phyloP scores from a whole-genome alignment of 768 basidiomycete genomes.

The Macrolepiota dolichaula region DNA sequence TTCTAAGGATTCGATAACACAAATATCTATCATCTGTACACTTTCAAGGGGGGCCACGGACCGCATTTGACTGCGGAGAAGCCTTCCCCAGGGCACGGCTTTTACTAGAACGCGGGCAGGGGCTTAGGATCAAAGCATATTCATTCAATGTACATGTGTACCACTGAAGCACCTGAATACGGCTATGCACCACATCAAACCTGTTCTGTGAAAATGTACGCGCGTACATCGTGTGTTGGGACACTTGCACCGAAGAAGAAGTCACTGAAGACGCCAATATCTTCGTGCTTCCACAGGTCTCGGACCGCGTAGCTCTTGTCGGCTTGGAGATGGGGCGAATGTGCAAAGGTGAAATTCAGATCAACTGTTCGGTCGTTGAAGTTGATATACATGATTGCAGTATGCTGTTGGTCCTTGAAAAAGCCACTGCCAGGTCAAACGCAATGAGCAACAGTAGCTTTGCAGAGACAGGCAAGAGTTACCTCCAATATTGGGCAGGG shows the following conservation, averaged over 20 bases:
- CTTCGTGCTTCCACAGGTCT: slow-evolving; percentile 26
- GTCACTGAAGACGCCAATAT: slow-evolving; percentile 20
- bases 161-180: not conserved
- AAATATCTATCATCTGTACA: not conserved
- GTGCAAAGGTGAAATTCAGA: slow-evolving; percentile 25
- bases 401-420: slow-evolving; percentile 23
- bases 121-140: not conserved
- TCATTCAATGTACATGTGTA: not conserved
- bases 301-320: slow-evolving; percentile 24
- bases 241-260: slow-evolving; percentile 26
- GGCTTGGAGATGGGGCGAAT: slow-evolving; percentile 23
- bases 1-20: not conserved
- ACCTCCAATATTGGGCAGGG: slow-evolving; percentile 57
- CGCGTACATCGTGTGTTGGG: slow-evolving; percentile 23
- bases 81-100: not conserved
- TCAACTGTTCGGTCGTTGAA: slow-evolving; percentile 26
- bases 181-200: not conserved
- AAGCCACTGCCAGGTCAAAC: slow-evolving; percentile 15
- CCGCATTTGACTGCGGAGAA: slow-evolving; percentile 3
- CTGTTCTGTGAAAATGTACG: slow-evolving; percentile 26
- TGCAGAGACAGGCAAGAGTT: not conserved
- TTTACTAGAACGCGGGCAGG: not conserved
- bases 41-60: not conserved
- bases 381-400: slow-evolving; percentile 27
- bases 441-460: not conserved